phyloP scores from a whole-genome alignment of 1,284 basidiomycete species.

The Crepidotus sp. region DNA sequence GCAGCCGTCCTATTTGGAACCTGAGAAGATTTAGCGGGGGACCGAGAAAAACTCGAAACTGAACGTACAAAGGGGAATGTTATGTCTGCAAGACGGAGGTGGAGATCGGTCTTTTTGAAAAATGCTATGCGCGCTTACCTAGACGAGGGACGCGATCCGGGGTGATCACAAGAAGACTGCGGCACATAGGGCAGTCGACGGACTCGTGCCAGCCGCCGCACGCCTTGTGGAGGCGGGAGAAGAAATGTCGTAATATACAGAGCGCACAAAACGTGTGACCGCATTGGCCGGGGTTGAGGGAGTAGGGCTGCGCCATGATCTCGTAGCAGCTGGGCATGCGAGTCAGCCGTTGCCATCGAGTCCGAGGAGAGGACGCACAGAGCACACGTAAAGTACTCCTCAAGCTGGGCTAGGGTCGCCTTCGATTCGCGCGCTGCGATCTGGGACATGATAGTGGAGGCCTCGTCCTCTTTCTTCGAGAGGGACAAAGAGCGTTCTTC shows the following conservation, averaged over 20 bases:
- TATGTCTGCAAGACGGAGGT: slow-evolving; percentile 20
- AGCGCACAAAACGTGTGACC: slow-evolving; percentile 60
- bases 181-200: slow-evolving; percentile 60
- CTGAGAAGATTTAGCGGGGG: neutral
- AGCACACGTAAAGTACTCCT: slow-evolving; percentile 50
- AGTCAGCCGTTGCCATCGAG: slow-evolving; percentile 6
- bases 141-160: slow-evolving; percentile 41
- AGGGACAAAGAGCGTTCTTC: slow-evolving; percentile 30
- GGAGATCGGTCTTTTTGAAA: neutral
- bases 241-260: slow-evolving; percentile 59
- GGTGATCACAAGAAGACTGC: slow-evolving; percentile 40
- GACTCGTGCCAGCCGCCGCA: slow-evolving; percentile 59
- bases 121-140: slow-evolving; percentile 7
- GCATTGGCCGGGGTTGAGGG: slow-evolving; percentile 44
- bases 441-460: slow-evolving; percentile 30
- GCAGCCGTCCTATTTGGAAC: slow-evolving; percentile 49
- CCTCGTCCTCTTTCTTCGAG: slow-evolving; percentile 32
- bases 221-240: slow-evolving; percentile 47
- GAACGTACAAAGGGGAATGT: slow-evolving; percentile 44
- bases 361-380: slow-evolving; percentile 30
- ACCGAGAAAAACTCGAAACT: neutral
- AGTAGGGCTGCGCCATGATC: slow-evolving; percentile 49
- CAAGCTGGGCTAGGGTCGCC: slow-evolving; percentile 38
- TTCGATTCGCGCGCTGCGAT: slow-evolving; percentile 34
- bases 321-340: slow-evolving; percentile 33